phyloP scores from a whole-genome alignment of 805 yeast genomes.

The Lipomyces sp. region DNA sequence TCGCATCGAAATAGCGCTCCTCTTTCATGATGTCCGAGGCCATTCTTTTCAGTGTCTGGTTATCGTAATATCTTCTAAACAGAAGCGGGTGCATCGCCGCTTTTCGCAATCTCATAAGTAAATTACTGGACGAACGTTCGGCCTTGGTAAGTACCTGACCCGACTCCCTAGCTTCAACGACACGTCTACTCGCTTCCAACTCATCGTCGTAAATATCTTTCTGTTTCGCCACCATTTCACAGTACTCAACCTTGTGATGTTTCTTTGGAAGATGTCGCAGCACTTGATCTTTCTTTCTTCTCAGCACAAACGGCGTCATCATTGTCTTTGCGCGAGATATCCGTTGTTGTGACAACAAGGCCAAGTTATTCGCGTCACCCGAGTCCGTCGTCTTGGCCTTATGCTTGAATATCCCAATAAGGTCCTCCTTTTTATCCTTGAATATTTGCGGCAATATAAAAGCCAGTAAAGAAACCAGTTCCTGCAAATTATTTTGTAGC shows the following conservation, averaged over 20 bases:
- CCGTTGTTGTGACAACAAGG: constrained; percentile 84
- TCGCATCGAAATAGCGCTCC: constrained; percentile 73
- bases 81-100: constrained; percentile 90
- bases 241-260: constrained; percentile 57
- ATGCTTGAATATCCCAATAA: constrained; percentile 81
- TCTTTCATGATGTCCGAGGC: constrained; percentile 75
- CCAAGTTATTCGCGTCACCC: constrained; percentile 53
- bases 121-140: constrained; percentile 55
- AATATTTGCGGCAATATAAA: constrained; percentile 85
- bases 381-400: constrained; percentile 70
- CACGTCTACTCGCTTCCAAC: constrained; percentile 42
- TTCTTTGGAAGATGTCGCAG: constrained; percentile 84
- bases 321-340: constrained; percentile 89
- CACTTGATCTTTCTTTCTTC: constrained; percentile 91
- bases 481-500: constrained; percentile 85
- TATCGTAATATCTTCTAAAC: constrained; percentile 64
- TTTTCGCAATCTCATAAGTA: constrained; percentile 84
- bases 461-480: constrained; percentile 82
- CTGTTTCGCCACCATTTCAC: constrained; percentile 60
- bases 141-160: constrained; percentile 34
- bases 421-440: constrained; percentile 74
- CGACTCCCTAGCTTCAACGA: constrained; percentile 34
- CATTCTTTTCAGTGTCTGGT: constrained; percentile 60
- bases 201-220: constrained; percentile 58
- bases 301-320: constrained; percentile 96